Base-by-base conservation (phyloP, 805 yeast genomes). In the Kodamaea restingae region DNA sequence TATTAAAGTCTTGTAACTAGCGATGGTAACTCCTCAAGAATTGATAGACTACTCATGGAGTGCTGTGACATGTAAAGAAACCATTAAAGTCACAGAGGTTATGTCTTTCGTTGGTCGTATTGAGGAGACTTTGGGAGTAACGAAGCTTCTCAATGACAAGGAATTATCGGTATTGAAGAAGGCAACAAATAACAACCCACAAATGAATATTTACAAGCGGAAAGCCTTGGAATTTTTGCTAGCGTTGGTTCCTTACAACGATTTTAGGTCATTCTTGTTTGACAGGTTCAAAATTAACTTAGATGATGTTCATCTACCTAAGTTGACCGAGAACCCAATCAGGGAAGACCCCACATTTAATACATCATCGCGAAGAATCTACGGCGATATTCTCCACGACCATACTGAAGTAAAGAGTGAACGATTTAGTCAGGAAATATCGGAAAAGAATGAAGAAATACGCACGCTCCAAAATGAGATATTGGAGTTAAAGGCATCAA, bases 191-290 rank as follows among this genome's bases (percentile, higher is more conserved):
- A 43, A 33, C 14, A 44, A 31, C 12, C 51, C 52, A 2, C 21
- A 12, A 25, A 33, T 42, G 39, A 44, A 40, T 33, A 44, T 63
- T 11, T 49, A 47, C 34, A 54, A 49, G 36, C 27, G 36, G 2
- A 61, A 60, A 22, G 46, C 61, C 14, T 39, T 47, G 18, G 43
- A 45, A 32, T 60, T 63, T 39, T 9, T 63, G 6, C 36, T 57
- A 15, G 54, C 49, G 18, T 40, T 61, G 22, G 59, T 55, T 3
- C 48, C 51, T 7, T 43, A 44, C 28, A 14, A 41, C 12, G 43
- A 43, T 15, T 49, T 61, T 29, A 51, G 50, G 14, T 44, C 31
- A 21, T 54, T 61, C 21, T 38, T 63, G 2, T 27, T 12, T 5
- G 57, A 55, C 4, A 42, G 66, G 36, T 46, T 39, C 11, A 31